phyloP scores from a whole-genome alignment of 371 early-diverging fungal genomes.

The Cokeromyces recurvatus region DNA sequence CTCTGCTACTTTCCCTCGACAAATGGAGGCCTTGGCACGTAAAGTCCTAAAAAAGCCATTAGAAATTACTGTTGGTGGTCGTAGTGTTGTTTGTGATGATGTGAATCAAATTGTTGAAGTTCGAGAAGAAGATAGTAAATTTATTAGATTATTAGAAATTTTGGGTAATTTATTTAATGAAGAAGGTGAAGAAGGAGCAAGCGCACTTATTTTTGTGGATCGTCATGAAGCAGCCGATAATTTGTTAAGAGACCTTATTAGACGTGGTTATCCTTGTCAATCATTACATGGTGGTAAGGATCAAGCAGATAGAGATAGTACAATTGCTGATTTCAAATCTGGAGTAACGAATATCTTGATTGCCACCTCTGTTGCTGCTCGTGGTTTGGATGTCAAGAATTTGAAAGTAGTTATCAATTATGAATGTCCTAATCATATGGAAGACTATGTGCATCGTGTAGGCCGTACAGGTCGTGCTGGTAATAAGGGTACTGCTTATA shows the following conservation, averaged over 20 bases:
- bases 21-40: conserved; percentile 96
- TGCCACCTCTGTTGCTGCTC: conserved; percentile 99
- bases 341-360: conserved; percentile 87
- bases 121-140: conserved; percentile 78
- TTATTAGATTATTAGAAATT: conserved; percentile 83
- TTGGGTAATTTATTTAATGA: conserved; percentile 76
- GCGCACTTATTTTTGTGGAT: conserved; percentile 92
- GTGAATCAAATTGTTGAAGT: conserved; percentile 91
- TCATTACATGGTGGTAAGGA: conserved; percentile 97
- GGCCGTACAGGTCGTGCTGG: conserved; percentile 99
- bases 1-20: conserved; percentile 95
- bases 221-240: conserved; percentile 94
- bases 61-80: conserved; percentile 94
- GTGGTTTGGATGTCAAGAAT: conserved; percentile 98
- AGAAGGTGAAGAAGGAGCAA: conserved; percentile 49
- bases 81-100: conserved; percentile 84
- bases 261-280: conserved; percentile 87
- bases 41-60: conserved; percentile 86
- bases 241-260: conserved; percentile 77
- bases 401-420: conserved; percentile 96
- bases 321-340: conserved; percentile 89
- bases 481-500: conserved; percentile 94
- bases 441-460: conserved; percentile 98
- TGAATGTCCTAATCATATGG: conserved; percentile 98
- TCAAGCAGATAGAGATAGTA: conserved; percentile 92